phyloP scores from a whole-genome alignment of 345 rosid genomes.

The Citrus inodora region DNA sequence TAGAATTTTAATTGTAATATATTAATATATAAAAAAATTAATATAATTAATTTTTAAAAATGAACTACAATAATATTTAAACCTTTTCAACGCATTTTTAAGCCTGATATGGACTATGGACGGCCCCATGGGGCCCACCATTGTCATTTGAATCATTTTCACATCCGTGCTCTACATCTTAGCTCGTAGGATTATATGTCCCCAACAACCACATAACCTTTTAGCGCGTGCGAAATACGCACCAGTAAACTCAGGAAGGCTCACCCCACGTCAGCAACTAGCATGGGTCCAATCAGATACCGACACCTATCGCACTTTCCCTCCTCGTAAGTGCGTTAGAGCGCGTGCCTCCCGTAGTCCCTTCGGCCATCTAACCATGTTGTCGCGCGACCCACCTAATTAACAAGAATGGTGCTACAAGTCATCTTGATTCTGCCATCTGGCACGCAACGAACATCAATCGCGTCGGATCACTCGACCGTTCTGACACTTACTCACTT shows the following conservation, averaged over 20 bases:
- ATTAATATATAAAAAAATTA: too few species aligned
- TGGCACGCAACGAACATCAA: neutral
- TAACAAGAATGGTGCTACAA: neutral
- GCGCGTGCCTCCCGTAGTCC: neutral
- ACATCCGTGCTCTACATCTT: neutral
- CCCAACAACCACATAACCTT: neutral
- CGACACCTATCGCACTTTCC: neutral
- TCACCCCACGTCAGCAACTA: neutral
- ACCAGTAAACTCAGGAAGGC: neutral
- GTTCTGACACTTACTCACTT: conserved; percentile 17
- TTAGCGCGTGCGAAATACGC: neutral
- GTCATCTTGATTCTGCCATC: conserved; percentile 17
- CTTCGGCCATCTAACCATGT: neutral
- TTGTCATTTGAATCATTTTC: neutral
- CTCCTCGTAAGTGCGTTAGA: neutral
- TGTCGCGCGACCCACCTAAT: neutral
- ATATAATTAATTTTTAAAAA: too few species aligned
- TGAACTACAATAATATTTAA: neutral
- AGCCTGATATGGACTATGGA: too few species aligned
- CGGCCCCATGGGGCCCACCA: too few species aligned
- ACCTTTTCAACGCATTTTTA: too few species aligned
- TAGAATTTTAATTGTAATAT: too few species aligned
- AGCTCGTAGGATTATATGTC: neutral
- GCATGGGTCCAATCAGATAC: neutral
- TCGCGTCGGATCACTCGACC: conserved; percentile 12